Evolutionary conservation across 2,329 filamentous ascomycete genomes (phyloP), one percentile per base, ranked within the genome.

Genomic region (Ceratocystis ficicola): DNA sequence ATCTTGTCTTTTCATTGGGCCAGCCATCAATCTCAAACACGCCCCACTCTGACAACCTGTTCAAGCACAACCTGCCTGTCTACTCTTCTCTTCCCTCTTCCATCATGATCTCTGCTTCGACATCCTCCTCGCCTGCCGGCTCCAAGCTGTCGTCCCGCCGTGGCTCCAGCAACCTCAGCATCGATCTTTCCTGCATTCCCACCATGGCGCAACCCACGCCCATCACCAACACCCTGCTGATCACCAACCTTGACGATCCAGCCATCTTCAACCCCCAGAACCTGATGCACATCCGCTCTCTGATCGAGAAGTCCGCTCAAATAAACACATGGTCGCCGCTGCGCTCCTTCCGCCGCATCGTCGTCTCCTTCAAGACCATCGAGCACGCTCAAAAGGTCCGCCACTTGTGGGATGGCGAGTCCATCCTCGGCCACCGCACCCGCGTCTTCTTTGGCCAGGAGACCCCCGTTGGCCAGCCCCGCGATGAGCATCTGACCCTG

Each of bases 201-300:
- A 82, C 87, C 44, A 79, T 89, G 65, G 79, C 80, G 52, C 82
- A 84, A 73, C 88, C 89, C n/a, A 85, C 88, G 30, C 83, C 86
- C 65, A 87, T 88, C 5, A 88, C 87, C 70, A 94, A 94, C 78
- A 94, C 89, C 0, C 85, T 94, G 66, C 84, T 94, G 72, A 87
- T 94, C 73, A 94, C 89, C 71, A 90, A 90, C 77, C 83, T 94
- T 68, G 78, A 86, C 72, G 83, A 89, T 70, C 77, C 80, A 67
- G 85, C 87, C 72, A 85, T 90, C 77, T 94, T 93, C 80, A 80
- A 83, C 67, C 80, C 87, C 20, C 81, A 86, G 69, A 90, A 90
- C 75, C 81, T 93, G 67, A 83, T 87, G 71, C 84, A 82, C 68
- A 88, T 93, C 71, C 86, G 85, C 73, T 81, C 85, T 65, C 83